A percentile compares a stretch with the other conserved stretches of the same genome.
phyloP scores from a whole-genome alignment of 1,284 basidiomycete genomes.

The Trichosporon inkin region DNA sequence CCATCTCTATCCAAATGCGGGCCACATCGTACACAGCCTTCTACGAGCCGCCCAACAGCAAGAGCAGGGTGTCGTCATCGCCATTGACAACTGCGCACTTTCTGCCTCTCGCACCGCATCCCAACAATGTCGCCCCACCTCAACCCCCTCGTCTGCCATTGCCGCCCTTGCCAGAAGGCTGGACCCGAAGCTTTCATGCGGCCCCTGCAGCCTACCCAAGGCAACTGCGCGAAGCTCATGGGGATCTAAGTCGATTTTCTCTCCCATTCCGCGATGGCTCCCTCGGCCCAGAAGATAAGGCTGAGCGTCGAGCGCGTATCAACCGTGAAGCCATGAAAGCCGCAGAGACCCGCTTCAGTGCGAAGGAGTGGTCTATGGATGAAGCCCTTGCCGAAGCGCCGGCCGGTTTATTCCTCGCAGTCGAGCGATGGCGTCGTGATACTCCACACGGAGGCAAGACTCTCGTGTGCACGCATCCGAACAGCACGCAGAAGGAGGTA shows the following conservation, averaged over 20 bases:
- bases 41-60: not conserved
- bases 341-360: slow-evolving; percentile 16
- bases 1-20: not conserved
- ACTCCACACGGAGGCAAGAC: slow-evolving; percentile 12
- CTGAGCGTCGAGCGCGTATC: slow-evolving; percentile 40
- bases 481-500: slow-evolving; percentile 21
- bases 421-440: slow-evolving; percentile 19
- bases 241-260: not conserved
- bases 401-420: slow-evolving; percentile 15
- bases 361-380: slow-evolving; percentile 13
- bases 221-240: slow-evolving; percentile 7
- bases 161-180: slow-evolving; percentile 44
- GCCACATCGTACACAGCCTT: not conserved
- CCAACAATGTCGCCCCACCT: not conserved
- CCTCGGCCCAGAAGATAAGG: slow-evolving; percentile 16
- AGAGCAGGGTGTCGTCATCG: not conserved
- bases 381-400: slow-evolving; percentile 11
- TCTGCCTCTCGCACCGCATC: slow-evolving; percentile 2
- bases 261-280: slow-evolving; percentile 3
- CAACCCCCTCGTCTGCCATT: slow-evolving; percentile 19
- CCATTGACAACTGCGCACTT: not conserved
- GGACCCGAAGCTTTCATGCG: slow-evolving; percentile 61
- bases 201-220: slow-evolving; percentile 66
- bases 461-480: slow-evolving; percentile 19
- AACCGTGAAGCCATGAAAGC: slow-evolving; percentile 11